Percentiles rank a stretch among this genome's conserved stretches.
Conservation (phyloP, 331 rosid genomes). For the Dryas integrifolia region DNA sequence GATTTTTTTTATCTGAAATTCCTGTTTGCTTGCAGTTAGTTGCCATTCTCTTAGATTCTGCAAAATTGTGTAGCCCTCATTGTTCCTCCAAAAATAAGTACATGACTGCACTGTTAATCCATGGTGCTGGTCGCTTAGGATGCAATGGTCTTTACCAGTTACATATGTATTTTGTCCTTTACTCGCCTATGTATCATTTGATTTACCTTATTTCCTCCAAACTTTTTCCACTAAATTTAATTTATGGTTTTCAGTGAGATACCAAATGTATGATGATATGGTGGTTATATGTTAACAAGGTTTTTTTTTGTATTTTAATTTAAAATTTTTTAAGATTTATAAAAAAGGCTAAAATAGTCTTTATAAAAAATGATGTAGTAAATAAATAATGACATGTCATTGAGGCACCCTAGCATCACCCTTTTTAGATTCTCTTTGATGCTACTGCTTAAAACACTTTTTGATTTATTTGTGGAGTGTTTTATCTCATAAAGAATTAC, state of each 20-base stretch:
- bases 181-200: background rate
- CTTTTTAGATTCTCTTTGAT: too few relatives aligned
- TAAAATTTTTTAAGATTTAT: too few relatives aligned
- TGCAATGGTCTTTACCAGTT: conserved; percentile 68
- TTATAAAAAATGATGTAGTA: too few relatives aligned
- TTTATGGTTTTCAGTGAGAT: conserved; percentile 54
- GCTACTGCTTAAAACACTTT: too few relatives aligned
- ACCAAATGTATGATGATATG: conserved; percentile 53
- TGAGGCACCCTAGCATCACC: too few relatives aligned
- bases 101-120: conserved; percentile 67
- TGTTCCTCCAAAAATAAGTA: conserved; percentile 73
- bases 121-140: conserved; percentile 86
- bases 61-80: conserved; percentile 42
- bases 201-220: background rate
- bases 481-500: too few relatives aligned
- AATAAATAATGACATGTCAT: too few relatives aligned
- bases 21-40: conserved; percentile 52
- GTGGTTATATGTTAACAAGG: too few relatives aligned
- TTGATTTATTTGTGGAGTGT: too few relatives aligned
- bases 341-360: too few relatives aligned
- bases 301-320: too few relatives aligned
- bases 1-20: background rate
- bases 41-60: conserved; percentile 73
- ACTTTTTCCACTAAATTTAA: background rate
- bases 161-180: conserved; percentile 43